A percentile compares a stretch with the other conserved stretches of the same genome.
Evolutionary conservation across 1,284 basidiomycete genomes (phyloP).

Genomic region (Ganoderma lucidum): DNA sequence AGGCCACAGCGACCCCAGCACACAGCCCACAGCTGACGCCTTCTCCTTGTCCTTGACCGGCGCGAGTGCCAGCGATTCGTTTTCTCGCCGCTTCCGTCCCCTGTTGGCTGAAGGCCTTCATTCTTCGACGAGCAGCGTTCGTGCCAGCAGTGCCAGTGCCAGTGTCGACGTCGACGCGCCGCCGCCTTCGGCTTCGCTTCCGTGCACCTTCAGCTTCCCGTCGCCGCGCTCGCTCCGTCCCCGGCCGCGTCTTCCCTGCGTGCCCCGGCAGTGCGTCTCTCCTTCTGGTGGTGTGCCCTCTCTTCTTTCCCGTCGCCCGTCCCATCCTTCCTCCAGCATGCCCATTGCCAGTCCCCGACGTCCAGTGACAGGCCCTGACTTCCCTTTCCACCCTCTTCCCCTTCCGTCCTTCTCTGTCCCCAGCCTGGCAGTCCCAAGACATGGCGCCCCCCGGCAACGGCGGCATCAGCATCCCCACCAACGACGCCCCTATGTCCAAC

Average conservation of each 20-base stretch:
- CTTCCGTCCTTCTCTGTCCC: slow-evolving; percentile 28
- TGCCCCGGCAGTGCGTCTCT: slow-evolving; percentile 22
- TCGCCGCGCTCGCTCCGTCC: slow-evolving; percentile 20
- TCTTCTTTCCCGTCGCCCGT: slow-evolving; percentile 34
- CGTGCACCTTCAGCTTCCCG: slow-evolving; percentile 24
- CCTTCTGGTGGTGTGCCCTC: slow-evolving; percentile 26
- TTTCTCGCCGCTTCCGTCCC: slow-evolving; percentile 31
- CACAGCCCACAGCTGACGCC: slow-evolving; percentile 39
- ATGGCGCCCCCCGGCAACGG: slow-evolving; percentile 66
- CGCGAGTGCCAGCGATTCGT: slow-evolving; percentile 17
- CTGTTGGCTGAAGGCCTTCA: slow-evolving; percentile 45
- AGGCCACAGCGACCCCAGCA: slow-evolving; percentile 30
- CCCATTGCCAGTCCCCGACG: slow-evolving; percentile 33
- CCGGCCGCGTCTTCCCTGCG: slow-evolving; percentile 25
- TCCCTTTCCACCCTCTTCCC: slow-evolving; percentile 36
- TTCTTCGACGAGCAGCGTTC: slow-evolving; percentile 27
- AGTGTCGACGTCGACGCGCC: slow-evolving; percentile 32
- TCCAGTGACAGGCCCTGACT: slow-evolving; percentile 45
- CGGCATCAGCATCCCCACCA: slow-evolving; percentile 73
- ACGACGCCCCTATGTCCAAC: slow-evolving; percentile 56
- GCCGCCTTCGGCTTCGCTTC: slow-evolving; percentile 18
- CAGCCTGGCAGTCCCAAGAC: slow-evolving; percentile 85
- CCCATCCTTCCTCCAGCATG: slow-evolving; percentile 36
- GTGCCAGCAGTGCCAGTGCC: slow-evolving; percentile 18
- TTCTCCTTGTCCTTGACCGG: slow-evolving; percentile 10